Base-by-base conservation (phyloP, 2,329 filamentous ascomycete species). In the Dothiorella sarmentorum region DNA sequence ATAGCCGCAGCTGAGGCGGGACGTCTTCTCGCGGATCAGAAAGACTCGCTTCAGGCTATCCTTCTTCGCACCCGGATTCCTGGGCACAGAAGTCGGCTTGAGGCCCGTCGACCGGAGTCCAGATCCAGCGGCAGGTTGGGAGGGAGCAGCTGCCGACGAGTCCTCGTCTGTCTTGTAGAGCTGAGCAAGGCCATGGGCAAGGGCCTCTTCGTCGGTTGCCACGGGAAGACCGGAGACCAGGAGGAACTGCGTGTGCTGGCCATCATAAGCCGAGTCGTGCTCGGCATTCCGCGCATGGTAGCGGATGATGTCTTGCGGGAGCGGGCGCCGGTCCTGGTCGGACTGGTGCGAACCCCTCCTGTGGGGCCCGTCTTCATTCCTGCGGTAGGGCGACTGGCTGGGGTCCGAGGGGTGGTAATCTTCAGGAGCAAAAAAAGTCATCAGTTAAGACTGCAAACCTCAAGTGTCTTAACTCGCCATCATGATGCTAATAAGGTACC, bases 21-120 rank as follows among this genome's bases (percentile, higher is more conserved):
- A 87, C 61, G 79, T 80, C 43, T 85, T 81, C 68, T 93, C 88
- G 58, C 90, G 84, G 66, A 94, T 86, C 24, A 95, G 75, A 61
- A 94, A 83, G 1, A 94, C 85, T 53, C 90, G 85, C 61, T 88
- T 84, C 7, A 95, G 75, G n/a, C 89, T 90, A 18, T 86, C 85
- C 29, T 87, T 85, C 59, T 82, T 83, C 3, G 90, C 90, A 37
- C 90, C 90, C 1, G 86, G 78, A 11, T 87, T 86, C 18, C 81
- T 78, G 35, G 83, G 77, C 15, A 80, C 79, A 10, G 80, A 82
- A 4, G 82, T 83, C 3, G 81, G 83, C 45, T 58, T 58, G 26
- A 58, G 45, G 7, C 44, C 56, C 4, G 56, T 58, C 17, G 56
- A 58, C 13, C 78, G 74, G 3, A 83, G 43, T 13, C 55, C 55